phyloP scores from a whole-genome alignment of 495 filamentous ascomycete species.

The Lindgomyces ingoldianus region DNA sequence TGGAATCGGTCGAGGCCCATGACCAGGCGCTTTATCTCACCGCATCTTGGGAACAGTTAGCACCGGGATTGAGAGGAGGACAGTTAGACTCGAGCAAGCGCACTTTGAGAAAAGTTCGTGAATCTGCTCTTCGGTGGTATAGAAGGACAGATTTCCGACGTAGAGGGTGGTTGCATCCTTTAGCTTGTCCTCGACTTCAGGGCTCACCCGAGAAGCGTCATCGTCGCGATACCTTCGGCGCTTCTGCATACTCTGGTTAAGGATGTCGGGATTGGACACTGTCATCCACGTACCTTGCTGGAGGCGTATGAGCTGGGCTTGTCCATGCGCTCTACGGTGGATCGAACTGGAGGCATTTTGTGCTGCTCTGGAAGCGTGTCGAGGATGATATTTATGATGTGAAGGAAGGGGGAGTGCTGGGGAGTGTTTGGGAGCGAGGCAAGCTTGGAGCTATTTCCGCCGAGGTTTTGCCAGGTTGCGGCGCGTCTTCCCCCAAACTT shows the following conservation, averaged over 20 bases:
- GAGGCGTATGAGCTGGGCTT: conserved; percentile 85
- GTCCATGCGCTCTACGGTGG: conserved; percentile 84
- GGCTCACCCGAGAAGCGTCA: conserved; percentile 57
- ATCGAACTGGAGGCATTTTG: conserved; percentile 45
- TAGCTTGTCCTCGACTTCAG: conserved; percentile 64
- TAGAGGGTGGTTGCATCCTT: conserved; percentile 92
- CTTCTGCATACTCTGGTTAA: conserved; percentile 49
- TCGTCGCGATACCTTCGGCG: conserved; percentile 61
- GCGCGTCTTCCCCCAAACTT: not conserved
- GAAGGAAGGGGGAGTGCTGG: not conserved
- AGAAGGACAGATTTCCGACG: conserved; percentile 99
- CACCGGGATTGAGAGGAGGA: not conserved
- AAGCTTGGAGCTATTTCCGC: conserved; percentile 1
- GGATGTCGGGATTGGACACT: not conserved
- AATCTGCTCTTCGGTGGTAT: conserved; percentile 98
- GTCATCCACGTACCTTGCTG: conserved; percentile 61
- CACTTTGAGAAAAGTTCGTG: conserved; percentile 94
- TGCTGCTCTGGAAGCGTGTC: not conserved
- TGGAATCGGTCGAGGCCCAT: conserved; percentile 96
- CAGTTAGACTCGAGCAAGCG: conserved; percentile 18
- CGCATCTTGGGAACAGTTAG: conserved; percentile 59
- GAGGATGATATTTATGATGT: not conserved
- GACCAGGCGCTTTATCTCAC: conserved; percentile 95
- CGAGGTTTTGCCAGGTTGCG: conserved; percentile 12
- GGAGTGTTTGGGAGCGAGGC: not conserved